Evolutionary conservation across 345 rosid species (phyloP).

Genomic region (Nephelium lappaceum): DNA sequence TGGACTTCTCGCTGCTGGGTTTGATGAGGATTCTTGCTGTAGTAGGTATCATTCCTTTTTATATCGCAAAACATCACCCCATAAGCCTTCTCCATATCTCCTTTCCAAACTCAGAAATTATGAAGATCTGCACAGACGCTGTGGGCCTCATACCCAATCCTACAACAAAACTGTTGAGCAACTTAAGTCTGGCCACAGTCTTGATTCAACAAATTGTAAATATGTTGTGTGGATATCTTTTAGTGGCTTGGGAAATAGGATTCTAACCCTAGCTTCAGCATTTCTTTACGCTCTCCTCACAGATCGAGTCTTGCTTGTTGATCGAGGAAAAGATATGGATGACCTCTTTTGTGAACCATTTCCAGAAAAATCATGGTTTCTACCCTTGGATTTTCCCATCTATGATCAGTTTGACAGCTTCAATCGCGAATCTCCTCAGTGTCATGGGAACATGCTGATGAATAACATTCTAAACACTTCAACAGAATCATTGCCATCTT

Average conservation of each 20-base stretch:
- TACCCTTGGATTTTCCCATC: constrained; percentile 52
- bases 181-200: constrained; percentile 34
- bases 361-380: constrained; percentile 58
- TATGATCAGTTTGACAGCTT: constrained; percentile 38
- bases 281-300: constrained; percentile 75
- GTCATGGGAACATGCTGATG: constrained; percentile 62
- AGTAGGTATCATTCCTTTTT: constrained; percentile 55
- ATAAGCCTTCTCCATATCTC: constrained; percentile 61
- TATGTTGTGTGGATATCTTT: constrained; percentile 66
- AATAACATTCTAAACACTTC: constrained; percentile 34
- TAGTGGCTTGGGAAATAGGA: constrained; percentile 78
- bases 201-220: constrained; percentile 43
- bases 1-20: constrained; percentile 61
- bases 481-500: constrained; percentile 32
- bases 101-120: constrained; percentile 61
- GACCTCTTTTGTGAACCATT: constrained; percentile 70
- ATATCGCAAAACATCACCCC: constrained; percentile 51
- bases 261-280: constrained; percentile 57
- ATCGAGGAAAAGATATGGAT: constrained; percentile 56
- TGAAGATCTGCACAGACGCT: constrained; percentile 60
- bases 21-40: constrained; percentile 49
- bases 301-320: constrained; percentile 59
- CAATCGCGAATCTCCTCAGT: constrained; percentile 42
- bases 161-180: constrained; percentile 36
- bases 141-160: constrained; percentile 54